Evolutionary conservation across 2,329 filamentous ascomycete species (phyloP).

Genomic region (Penicillium polonicum): DNA sequence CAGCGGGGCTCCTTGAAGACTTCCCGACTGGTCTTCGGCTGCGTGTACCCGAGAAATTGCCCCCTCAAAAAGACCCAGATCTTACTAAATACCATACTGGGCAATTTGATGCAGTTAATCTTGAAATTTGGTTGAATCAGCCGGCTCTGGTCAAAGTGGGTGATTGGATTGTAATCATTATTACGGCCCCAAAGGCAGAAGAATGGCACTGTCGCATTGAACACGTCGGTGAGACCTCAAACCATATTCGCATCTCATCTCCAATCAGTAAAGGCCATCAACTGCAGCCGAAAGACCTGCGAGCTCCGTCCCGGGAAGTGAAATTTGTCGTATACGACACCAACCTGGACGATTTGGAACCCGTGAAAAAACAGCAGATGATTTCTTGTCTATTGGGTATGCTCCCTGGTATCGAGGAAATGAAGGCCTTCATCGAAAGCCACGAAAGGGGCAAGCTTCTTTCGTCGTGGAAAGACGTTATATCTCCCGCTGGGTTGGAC

Average conservation of each 20-base stretch:
- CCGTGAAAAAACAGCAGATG: conserved; percentile 26
- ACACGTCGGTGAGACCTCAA: conserved; percentile 45
- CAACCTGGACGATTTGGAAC: conserved; percentile 42
- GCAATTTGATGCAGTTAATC: conserved; percentile 19
- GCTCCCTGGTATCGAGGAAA: conserved; percentile 40
- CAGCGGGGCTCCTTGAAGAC: conserved; percentile 44
- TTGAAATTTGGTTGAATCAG: conserved; percentile 45
- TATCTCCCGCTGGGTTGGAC: conserved; percentile 65
- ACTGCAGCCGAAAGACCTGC: background rate
- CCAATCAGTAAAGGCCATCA: conserved; percentile 20
- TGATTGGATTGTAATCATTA: conserved; percentile 53
- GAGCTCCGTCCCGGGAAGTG: background rate
- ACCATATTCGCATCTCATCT: conserved; percentile 41
- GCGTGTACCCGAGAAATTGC: conserved; percentile 44
- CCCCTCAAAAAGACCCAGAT: background rate
- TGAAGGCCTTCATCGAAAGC: conserved; percentile 47
- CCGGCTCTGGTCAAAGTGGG: conserved; percentile 44
- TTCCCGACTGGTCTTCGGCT: conserved; percentile 59
- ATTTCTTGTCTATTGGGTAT: conserved; percentile 40
- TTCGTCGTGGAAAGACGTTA: conserved; percentile 55
- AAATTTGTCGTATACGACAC: conserved; percentile 34
- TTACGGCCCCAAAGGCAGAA: background rate
- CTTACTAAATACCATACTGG: background rate
- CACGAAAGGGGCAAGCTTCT: conserved; percentile 37
- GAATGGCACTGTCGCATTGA: conserved; percentile 52